These are phyloP conservation scores for Penicillium cataractarum DNA, from an alignment of 495 filamentous ascomycete species.

Conservation along the genomic window DNA sequence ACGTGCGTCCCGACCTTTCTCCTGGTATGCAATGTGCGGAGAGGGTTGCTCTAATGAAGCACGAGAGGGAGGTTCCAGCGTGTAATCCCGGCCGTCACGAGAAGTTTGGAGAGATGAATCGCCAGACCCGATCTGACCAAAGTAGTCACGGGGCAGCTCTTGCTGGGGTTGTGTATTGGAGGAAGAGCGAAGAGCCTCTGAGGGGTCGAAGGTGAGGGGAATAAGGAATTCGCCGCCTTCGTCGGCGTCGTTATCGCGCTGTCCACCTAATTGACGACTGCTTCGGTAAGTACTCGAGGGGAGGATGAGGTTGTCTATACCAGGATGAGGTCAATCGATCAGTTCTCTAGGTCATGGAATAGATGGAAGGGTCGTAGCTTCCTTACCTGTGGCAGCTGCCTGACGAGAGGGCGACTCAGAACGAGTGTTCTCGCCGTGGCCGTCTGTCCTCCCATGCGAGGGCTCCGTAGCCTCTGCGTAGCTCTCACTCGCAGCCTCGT, in stretches of 20 bases:
- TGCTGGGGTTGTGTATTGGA: conserved; percentile 42
- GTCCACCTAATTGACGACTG: conserved; percentile 68
- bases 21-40: conserved; percentile 90
- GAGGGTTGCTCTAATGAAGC: conserved; percentile 50
- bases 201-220: conserved; percentile 87
- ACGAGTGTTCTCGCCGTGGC: conserved; percentile 16
- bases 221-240: conserved; percentile 83
- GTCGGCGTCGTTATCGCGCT: conserved; percentile 62
- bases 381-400: conserved; percentile 27
- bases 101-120: conserved; percentile 27
- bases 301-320: conserved; percentile 63
- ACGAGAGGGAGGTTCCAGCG: conserved; percentile 22
- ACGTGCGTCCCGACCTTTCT: conserved; percentile 69
- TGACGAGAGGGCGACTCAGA: conserved; percentile 15
- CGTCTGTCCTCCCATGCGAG: conserved; percentile 24
- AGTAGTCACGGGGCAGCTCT: conserved; percentile 42
- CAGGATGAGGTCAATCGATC: not conserved
- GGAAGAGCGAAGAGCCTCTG: conserved; percentile 60
- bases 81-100: conserved; percentile 23
- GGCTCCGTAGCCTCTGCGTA: conserved; percentile 69
- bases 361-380: not conserved
- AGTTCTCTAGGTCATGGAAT: not conserved
- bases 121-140: conserved; percentile 21
- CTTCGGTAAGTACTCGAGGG: conserved; percentile 78
- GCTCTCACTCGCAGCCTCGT: conserved; percentile 63